These are phyloP conservation scores for Beauveria sp. DNA, from an alignment of 2,329 filamentous ascomycete genomes.

Conservation along the genomic window DNA sequence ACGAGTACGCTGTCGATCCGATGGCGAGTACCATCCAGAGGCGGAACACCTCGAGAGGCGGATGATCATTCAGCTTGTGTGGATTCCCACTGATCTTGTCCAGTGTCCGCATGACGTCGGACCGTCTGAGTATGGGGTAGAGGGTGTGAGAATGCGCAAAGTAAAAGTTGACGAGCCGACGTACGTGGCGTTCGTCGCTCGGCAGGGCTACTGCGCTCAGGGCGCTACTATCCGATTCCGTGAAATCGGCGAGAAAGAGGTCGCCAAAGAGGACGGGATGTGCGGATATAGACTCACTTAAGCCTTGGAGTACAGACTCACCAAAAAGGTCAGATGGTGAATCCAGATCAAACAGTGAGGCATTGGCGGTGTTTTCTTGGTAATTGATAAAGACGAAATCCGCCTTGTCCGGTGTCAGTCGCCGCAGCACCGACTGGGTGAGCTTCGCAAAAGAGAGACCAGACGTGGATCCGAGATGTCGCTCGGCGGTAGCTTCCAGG, in stretches of 20 bases:
- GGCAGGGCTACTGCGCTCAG: not conserved
- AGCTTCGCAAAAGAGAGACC: conserved; percentile 37
- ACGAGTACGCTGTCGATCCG: conserved; percentile 36
- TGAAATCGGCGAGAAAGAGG: conserved; percentile 21
- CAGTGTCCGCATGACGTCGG: conserved; percentile 27
- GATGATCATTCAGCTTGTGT: conserved; percentile 22
- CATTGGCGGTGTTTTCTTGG: conserved; percentile 12
- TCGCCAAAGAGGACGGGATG: conserved; percentile 25
- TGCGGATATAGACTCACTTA: conserved; percentile 19
- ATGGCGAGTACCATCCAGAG: conserved; percentile 44
- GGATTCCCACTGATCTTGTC: conserved; percentile 21
- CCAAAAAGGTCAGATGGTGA: not conserved
- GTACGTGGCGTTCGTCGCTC: not conserved
- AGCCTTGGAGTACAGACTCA: not conserved
- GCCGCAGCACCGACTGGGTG: conserved; percentile 30
- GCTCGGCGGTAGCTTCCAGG: conserved; percentile 35
- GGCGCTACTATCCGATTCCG: conserved; percentile 8
- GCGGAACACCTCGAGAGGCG: conserved; percentile 27
- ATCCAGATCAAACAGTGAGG: conserved; percentile 8
- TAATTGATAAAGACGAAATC: conserved; percentile 31
- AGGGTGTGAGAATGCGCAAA: conserved; percentile 40
- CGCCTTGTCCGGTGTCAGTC: conserved; percentile 23
- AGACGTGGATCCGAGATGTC: conserved; percentile 36
- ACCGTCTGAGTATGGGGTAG: conserved; percentile 33
- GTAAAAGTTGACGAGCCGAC: conserved; percentile 31